Base-by-base conservation (phyloP, 345 rosid species). In the Abelmoschus esculentus region DNA sequence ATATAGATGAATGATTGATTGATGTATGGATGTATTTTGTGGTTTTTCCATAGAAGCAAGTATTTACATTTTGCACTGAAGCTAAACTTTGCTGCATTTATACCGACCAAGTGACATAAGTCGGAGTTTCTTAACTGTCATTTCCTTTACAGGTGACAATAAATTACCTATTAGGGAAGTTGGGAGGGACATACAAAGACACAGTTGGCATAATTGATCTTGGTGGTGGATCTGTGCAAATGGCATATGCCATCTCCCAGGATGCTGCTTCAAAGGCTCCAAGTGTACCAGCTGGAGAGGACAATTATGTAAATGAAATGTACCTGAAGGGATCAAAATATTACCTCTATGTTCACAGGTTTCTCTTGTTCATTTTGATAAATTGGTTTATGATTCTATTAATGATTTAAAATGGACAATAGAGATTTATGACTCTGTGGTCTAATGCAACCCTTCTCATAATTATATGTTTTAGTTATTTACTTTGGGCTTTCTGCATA, bases 171-270 rank as follows among this genome's bases (percentile, higher is more conserved):
- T 72, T 89, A 72, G 90, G 97, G 69, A 87, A 86, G 68, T 67
- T 93, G 78, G 96, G 98, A 69, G 86, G 80, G 82, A 73, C 83
- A 32, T 91, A 87, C 79, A 72, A 86, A 40, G 74, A 86, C 44
- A 89, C 96, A 9, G 97, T 95, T 75, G 99, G 99, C 76, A 97
- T n/a, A n/a, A n/a, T n/a, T n/a, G n/a, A n/a, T n/a, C n/a, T n/a
- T n/a, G n/a, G n/a, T n/a, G n/a, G n/a, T n/a, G n/a, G n/a, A n/a
- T n/a, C n/a, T n/a, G n/a, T n/a, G n/a, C n/a, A n/a, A n/a, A n/a
- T n/a, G n/a, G 97, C 99, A 31, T 95, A 89, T 83, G 97, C 99
- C 70, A 88, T 49, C 53, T 13, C 53, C 17, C 17, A 14, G 53
- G 53, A 49, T 49, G 53, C 53, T 49, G 53, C 53, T 49, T 49